phyloP scores from a whole-genome alignment of 2,329 filamentous ascomycete genomes.

The Phymatotrichopsis omnivora region DNA sequence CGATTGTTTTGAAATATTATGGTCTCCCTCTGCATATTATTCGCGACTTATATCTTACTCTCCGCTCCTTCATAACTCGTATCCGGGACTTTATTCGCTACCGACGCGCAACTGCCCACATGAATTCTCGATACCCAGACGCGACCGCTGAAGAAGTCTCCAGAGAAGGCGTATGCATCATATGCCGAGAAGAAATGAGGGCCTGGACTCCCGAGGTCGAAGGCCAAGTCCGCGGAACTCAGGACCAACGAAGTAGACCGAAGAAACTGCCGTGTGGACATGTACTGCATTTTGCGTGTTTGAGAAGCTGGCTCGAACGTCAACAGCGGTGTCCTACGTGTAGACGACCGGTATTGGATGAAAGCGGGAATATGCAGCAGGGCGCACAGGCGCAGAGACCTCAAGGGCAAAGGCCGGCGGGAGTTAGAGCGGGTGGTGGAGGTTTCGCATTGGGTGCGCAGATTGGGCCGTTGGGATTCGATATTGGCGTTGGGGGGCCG shows the following conservation, averaged over 20 bases:
- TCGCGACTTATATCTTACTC: conserved; percentile 87
- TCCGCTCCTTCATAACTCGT: conserved; percentile 80
- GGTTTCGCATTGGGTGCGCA: conserved; percentile 30
- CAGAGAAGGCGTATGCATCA: conserved; percentile 89
- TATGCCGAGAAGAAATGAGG: conserved; percentile 92
- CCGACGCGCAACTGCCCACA: conserved; percentile 80
- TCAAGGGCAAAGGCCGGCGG: conserved; percentile 31
- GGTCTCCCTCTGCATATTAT: conserved; percentile 95
- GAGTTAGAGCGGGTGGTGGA: conserved; percentile 24
- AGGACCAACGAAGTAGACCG: conserved; percentile 72
- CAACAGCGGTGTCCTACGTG: conserved; percentile 97
- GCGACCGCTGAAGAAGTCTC: conserved; percentile 76
- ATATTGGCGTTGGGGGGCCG: conserved; percentile 26
- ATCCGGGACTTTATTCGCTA: conserved; percentile 84
- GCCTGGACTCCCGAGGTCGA: conserved; percentile 56
- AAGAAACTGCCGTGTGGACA: conserved; percentile 97
- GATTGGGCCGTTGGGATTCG: conserved; percentile 22
- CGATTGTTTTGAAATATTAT: conserved; percentile 86
- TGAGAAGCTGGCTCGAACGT: conserved; percentile 93
- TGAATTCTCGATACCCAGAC: conserved; percentile 84
- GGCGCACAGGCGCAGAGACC: conserved; percentile 31
- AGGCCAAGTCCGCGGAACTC: conserved; percentile 33
- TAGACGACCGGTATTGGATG: conserved; percentile 63
- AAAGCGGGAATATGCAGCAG: conserved; percentile 26
- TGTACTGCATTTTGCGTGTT: conserved; percentile 84